Base-by-base conservation (phyloP, 768 basidiomycete genomes). In the Antrodiella citrinella region DNA sequence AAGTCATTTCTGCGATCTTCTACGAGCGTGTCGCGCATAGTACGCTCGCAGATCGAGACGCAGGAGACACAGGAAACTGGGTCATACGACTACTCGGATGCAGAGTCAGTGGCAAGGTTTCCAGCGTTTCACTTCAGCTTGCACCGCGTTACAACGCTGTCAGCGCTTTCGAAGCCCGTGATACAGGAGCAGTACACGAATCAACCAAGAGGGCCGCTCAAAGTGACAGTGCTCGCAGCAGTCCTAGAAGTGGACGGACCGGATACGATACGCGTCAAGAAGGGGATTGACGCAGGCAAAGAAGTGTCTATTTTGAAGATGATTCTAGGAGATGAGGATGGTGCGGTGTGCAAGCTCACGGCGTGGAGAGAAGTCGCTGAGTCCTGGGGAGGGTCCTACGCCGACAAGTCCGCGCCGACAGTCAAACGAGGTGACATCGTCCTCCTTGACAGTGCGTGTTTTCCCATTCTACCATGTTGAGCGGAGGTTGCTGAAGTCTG, bases 331-430 rank as follows among this genome's bases (percentile, higher is more conserved):
- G 86, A 90, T 57, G 85, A 88, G 48, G 76, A 76, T 23, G 82
- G 83, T 1, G 72, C 66, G 1, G 73, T 90, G 4, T 79, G 79
- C 58, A 87, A 82, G 65, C 62, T 91, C 15, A 84, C 84, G 3
- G 87, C 82, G 11, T 91, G 89, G 89, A 70, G 87, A 49, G 82
- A 89, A 43, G 68, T 76, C 3, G 89, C 89, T 10, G 83, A 89
- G 41, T 63, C 65, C 0, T 90, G 87, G 88, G 84, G 82, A 23
- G 74, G 72, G 1, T 68, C 70, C 9, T 64, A 69, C 4, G 64
- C 63, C 2, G 62, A 68, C 10, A 74, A 26, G 4, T 12, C 49
- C 13, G 18, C 47, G n/a, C 52, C 57, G 18, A 11, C 66, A 15
- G 64, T 79, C 2, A 85, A 82, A 59, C 72, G 84, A 44, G 89